A percentile compares a stretch with the other conserved stretches of the same genome.
Conservation (phyloP, 441 rosid species). For the Eutrema salsugineum region DNA sequence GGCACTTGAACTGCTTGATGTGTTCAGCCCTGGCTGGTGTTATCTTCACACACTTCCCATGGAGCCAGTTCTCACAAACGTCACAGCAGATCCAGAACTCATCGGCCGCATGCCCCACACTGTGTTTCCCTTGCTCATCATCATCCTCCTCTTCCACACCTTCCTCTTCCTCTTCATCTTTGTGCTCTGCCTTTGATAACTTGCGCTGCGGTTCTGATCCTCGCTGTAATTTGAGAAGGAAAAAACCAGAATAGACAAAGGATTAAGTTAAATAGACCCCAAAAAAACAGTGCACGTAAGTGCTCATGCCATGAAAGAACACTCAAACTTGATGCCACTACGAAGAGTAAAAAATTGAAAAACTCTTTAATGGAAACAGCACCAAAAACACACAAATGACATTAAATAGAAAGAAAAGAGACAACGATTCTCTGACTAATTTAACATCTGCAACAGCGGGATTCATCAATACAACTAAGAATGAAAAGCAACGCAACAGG, state of each 20-base stretch:
- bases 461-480: not conserved
- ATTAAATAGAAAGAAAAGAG: not conserved
- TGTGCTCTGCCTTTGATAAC: constrained; percentile 29
- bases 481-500: not conserved
- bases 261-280: not conserved
- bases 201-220: constrained; percentile 45
- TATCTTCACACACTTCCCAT: constrained; percentile 70
- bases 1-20: constrained; percentile 70
- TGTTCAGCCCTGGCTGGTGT: constrained; percentile 71
- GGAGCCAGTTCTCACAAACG: constrained; percentile 64
- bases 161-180: constrained; percentile 45
- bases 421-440: not conserved
- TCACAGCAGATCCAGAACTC: constrained; percentile 83
- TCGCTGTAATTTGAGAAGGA: constrained; percentile 47
- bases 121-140: constrained; percentile 65
- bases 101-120: constrained; percentile 71
- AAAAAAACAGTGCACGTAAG: not conserved
- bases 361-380: not conserved
- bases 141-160: constrained; percentile 43
- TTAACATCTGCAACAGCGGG: not conserved
- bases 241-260: not conserved
- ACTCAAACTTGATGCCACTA: no score
- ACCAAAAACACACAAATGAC: constrained; percentile 3
- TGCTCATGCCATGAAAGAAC: no score
- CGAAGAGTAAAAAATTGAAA: constrained; percentile 28